Evolutionary conservation across 805 yeast genomes (phyloP).

Genomic region (Candida bentonensis): DNA sequence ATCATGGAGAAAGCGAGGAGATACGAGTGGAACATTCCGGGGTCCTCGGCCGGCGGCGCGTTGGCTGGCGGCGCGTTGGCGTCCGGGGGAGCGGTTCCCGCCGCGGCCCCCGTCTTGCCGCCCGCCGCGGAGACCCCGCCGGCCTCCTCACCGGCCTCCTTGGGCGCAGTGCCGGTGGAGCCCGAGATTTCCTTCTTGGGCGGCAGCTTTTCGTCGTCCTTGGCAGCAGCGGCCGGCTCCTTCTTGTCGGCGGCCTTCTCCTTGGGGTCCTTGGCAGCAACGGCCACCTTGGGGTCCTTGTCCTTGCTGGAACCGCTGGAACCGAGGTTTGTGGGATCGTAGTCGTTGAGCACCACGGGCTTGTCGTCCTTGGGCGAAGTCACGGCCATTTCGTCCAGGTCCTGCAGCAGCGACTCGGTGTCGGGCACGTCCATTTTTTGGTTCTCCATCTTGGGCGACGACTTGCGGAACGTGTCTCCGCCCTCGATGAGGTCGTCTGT

Average conservation of each 20-base stretch:
- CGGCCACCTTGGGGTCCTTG: constrained; percentile 8
- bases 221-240: not conserved
- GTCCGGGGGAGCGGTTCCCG: not conserved
- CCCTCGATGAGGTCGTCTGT: constrained; percentile 13
- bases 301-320: constrained; percentile 14
- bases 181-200: not conserved
- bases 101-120: not conserved
- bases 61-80: not conserved
- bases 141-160: not conserved
- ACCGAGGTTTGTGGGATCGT: constrained; percentile 23
- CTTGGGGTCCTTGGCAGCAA: constrained; percentile 1
- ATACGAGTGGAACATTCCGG: constrained; percentile 33
- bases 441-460: constrained; percentile 11
- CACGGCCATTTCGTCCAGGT: constrained; percentile 3
- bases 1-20: constrained; percentile 83
- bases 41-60: not conserved
- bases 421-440: constrained; percentile 14
- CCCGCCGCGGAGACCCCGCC: not conserved
- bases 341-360: constrained; percentile 23
- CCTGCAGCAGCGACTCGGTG: constrained; percentile 9
- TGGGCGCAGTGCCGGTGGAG: not conserved
- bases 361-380: constrained; percentile 10
- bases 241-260: constrained; percentile 1
- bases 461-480: constrained; percentile 17
- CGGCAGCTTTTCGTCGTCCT: not conserved